phyloP scores from a whole-genome alignment of 768 basidiomycete species.

The Naganishia kalamii region DNA sequence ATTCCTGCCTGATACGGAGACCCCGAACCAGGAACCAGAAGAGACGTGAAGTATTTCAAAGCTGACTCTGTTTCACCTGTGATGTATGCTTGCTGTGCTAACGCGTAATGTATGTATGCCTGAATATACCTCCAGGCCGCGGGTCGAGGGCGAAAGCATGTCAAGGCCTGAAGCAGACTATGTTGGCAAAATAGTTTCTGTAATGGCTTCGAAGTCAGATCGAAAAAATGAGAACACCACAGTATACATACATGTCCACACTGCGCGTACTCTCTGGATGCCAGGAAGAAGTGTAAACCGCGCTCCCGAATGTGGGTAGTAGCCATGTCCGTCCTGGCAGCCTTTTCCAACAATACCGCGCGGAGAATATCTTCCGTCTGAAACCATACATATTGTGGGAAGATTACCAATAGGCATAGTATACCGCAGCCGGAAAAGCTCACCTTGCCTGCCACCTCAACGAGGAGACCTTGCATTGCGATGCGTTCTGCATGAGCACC shows the following conservation, averaged over 20 bases:
- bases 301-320: conserved; percentile 31
- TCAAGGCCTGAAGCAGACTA: conserved; percentile 45
- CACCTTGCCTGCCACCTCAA: neutral
- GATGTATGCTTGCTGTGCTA: conserved; percentile 77
- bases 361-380: conserved; percentile 47
- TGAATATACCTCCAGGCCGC: conserved; percentile 42
- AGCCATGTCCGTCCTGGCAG: conserved; percentile 43
- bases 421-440: neutral
- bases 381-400: neutral
- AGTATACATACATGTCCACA: conserved; percentile 47
- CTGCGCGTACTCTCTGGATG: conserved; percentile 48
- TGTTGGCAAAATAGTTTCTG: conserved; percentile 48
- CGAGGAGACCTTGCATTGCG: neutral
- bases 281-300: conserved; percentile 47
- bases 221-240: neutral
- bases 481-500: neutral
- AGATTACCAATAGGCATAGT: neutral
- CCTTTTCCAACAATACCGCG: conserved; percentile 50
- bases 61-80: conserved; percentile 76
- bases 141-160: conserved; percentile 39
- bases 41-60: conserved; percentile 66
- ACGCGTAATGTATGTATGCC: conserved; percentile 46
- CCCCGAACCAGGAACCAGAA: conserved; percentile 51
- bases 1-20: conserved; percentile 57
- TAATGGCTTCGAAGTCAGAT: neutral